phyloP scores from a whole-genome alignment of 148 eudicot genomes.

The Fagopyrum tataricum region DNA sequence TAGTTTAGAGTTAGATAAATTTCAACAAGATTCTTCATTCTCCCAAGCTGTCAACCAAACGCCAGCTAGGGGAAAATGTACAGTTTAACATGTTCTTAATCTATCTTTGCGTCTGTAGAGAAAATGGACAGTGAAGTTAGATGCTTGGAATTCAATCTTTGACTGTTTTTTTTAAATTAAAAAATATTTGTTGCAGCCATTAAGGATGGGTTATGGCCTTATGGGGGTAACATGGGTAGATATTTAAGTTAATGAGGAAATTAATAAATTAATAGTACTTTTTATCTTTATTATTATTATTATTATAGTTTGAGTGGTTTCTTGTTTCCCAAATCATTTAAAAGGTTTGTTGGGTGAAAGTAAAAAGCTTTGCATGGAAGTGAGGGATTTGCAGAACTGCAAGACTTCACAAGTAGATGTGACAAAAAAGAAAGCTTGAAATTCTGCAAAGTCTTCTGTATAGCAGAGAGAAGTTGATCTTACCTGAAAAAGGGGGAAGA shows the following conservation, averaged over 20 bases:
- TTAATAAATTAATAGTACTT: not conserved
- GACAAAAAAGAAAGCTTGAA: slow-evolving; percentile 12
- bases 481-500: not conserved
- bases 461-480: not conserved
- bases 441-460: not conserved
- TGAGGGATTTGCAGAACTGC: slow-evolving; percentile 1
- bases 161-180: not conserved
- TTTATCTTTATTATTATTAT: not conserved
- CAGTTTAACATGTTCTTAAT: too few relatives aligned
- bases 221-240: slow-evolving; percentile 11
- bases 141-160: slow-evolving; percentile 8
- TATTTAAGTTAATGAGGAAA: not conserved
- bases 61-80: not conserved
- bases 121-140: not conserved
- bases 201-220: slow-evolving; percentile 13
- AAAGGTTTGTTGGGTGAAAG: not conserved
- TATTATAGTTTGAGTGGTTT: not conserved
- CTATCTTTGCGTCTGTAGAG: not conserved
- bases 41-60: not conserved
- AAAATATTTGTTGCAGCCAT: not conserved
- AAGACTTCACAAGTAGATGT: slow-evolving; percentile 6
- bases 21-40: not conserved
- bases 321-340: not conserved
- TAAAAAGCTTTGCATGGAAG: slow-evolving; percentile 7
- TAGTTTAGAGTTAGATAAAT: too few relatives aligned